These are phyloP conservation scores for Isatis lusitanica DNA, from an alignment of 441 rosid genomes.

Conservation along the genomic window DNA sequence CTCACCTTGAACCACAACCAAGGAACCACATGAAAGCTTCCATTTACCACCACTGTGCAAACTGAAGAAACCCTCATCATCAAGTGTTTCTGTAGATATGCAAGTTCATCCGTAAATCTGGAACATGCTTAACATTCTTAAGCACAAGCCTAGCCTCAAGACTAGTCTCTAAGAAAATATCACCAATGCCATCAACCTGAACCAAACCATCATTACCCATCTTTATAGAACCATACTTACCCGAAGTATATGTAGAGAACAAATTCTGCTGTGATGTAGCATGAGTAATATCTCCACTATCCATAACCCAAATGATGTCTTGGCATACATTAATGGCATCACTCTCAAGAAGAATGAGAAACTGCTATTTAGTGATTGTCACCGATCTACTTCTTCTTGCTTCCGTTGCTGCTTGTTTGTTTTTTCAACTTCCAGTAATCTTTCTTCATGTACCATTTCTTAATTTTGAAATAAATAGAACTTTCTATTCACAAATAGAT, in stretches of 20 bases:
- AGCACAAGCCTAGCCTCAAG: neutral
- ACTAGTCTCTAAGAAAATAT: slow-evolving; percentile 11
- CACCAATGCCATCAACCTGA: neutral
- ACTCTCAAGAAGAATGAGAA: neutral
- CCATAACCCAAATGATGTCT: neutral
- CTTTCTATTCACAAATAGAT: neutral
- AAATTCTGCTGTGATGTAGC: neutral
- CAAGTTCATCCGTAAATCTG: neutral
- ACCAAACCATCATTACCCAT: neutral
- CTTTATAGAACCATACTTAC: neutral
- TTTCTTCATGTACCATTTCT: neutral
- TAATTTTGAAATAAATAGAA: neutral
- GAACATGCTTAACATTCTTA: neutral
- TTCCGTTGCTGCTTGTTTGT: neutral
- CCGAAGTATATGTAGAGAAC: neutral
- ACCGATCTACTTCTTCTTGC: neutral
- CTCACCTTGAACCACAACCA: slow-evolving; percentile 2
- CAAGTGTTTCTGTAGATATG: neutral
- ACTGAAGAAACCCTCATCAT: neutral
- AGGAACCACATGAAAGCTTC: neutral
- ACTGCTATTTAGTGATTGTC: neutral
- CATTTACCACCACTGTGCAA: neutral
- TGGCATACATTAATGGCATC: neutral
- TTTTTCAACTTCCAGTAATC: neutral
- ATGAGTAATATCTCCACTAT: neutral